Conservation (phyloP, 2,329 filamentous ascomycete genomes). For the Dothistroma septosporum region DNA sequence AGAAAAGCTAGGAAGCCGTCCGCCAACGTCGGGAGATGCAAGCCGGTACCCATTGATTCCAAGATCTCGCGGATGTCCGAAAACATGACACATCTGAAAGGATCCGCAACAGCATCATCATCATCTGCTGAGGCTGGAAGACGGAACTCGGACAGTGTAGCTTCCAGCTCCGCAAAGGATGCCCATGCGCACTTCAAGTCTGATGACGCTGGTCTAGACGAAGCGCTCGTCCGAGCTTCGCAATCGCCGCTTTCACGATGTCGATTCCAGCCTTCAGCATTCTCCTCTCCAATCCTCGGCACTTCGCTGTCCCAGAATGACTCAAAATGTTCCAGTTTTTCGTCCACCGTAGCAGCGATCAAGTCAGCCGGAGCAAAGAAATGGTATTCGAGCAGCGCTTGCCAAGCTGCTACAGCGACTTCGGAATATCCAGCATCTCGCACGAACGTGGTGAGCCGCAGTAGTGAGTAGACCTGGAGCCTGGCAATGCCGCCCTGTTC, state of each 20-base stretch:
- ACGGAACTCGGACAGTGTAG: constrained; percentile 32
- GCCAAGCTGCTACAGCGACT: constrained; percentile 74
- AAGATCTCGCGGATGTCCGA: constrained; percentile 68
- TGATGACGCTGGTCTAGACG: neutral
- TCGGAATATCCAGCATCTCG: constrained; percentile 75
- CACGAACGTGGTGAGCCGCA: constrained; percentile 70
- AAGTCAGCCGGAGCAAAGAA: constrained; percentile 52
- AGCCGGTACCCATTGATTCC: constrained; percentile 38
- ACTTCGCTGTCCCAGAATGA: constrained; percentile 86
- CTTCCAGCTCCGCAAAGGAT: constrained; percentile 53
- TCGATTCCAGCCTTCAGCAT: constrained; percentile 66
- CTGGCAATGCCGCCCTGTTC: constrained; percentile 28
- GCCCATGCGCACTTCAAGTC: neutral
- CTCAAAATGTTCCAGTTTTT: constrained; percentile 47
- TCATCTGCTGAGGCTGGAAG: constrained; percentile 64
- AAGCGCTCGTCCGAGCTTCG: constrained; percentile 8
- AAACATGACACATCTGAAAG: constrained; percentile 76
- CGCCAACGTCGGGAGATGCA: constrained; percentile 50
- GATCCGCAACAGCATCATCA: constrained; percentile 61
- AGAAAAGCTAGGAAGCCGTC: constrained; percentile 58
- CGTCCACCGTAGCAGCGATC: constrained; percentile 6
- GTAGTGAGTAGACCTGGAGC: constrained; percentile 64
- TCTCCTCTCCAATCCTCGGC: constrained; percentile 69
- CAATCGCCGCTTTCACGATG: constrained; percentile 35
- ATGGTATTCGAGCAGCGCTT: constrained; percentile 70